Evolutionary conservation across 1,284 basidiomycete genomes (phyloP).

Genomic region (Pseudozyma sp.): DNA sequence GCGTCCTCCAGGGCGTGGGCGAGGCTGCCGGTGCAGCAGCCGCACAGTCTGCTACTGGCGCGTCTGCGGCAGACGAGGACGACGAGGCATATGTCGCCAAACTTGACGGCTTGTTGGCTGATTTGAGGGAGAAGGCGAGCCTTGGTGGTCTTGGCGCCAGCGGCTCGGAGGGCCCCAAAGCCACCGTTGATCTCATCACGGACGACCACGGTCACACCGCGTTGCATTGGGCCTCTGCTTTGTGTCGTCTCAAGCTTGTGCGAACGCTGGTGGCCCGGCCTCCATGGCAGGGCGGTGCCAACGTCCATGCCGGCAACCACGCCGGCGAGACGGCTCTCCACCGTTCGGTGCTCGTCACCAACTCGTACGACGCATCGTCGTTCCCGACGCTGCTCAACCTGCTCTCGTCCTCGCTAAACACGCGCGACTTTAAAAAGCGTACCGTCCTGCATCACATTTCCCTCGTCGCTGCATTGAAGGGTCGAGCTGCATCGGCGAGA

Average conservation of each 20-base stretch:
- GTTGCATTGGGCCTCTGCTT: slow-evolving; percentile 89
- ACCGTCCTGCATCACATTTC: slow-evolving; percentile 95
- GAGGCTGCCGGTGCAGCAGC: slow-evolving; percentile 11
- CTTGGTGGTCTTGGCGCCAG: slow-evolving; percentile 73
- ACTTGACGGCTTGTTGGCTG: slow-evolving; percentile 45
- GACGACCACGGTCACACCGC: slow-evolving; percentile 96
- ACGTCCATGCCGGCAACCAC: slow-evolving; percentile 75
- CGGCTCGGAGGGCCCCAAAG: slow-evolving; percentile 76
- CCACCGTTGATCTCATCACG: slow-evolving; percentile 74
- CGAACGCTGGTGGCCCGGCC: slow-evolving; percentile 72
- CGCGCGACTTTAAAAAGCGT: slow-evolving; percentile 87
- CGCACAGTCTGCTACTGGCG: not conserved
- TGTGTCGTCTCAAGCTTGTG: slow-evolving; percentile 74
- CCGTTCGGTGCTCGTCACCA: slow-evolving; percentile 88
- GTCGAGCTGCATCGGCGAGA: slow-evolving; percentile 82
- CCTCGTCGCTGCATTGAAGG: slow-evolving; percentile 88
- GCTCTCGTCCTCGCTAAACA: slow-evolving; percentile 82
- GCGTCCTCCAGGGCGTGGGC: slow-evolving; percentile 15
- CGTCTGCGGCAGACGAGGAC: slow-evolving; percentile 22
- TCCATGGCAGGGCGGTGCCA: slow-evolving; percentile 70
- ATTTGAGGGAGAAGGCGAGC: slow-evolving; percentile 48
- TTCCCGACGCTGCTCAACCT: slow-evolving; percentile 78
- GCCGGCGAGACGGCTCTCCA: slow-evolving; percentile 95
- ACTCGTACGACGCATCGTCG: slow-evolving; percentile 80
- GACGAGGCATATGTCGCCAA: slow-evolving; percentile 29